A percentile compares a stretch with the other conserved stretches of the same genome.
Evolutionary conservation across 208 protist species (phyloP).

Genomic region (Naegleria gruberi): DNA sequence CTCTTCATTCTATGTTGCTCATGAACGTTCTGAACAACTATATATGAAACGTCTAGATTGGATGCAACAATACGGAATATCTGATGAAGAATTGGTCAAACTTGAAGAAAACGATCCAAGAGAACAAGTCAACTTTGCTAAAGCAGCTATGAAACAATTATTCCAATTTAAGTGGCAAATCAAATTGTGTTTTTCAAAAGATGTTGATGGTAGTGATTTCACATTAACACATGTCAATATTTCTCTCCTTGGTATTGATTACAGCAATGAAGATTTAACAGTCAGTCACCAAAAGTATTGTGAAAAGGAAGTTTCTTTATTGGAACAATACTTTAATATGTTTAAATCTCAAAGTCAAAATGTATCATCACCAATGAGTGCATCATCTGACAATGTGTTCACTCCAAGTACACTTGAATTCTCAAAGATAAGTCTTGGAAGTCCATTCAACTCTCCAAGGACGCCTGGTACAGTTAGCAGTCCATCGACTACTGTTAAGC

Average conservation of each 20-base stretch:
- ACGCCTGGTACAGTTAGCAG: neutral
- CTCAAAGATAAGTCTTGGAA: neutral
- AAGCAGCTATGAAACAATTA: neutral
- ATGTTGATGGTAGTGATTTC: neutral
- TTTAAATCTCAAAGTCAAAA: neutral
- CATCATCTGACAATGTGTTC: neutral
- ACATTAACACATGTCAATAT: neutral
- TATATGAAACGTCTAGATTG: neutral
- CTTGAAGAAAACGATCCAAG: neutral
- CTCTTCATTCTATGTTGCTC: neutral
- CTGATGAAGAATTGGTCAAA: neutral
- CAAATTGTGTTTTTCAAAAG: neutral
- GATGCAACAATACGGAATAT: neutral
- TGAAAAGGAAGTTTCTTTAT: neutral
- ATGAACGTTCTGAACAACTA: neutral
- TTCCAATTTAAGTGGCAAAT: constrained; percentile 10
- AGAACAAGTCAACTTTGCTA: neutral
- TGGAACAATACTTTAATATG: neutral
- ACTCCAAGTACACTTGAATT: neutral
- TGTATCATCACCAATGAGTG: neutral
- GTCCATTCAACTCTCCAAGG: neutral
- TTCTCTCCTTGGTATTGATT: neutral
- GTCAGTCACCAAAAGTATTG: neutral
- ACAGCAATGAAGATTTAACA: neutral
- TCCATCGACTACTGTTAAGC: neutral